Evolutionary conservation across 2,329 filamentous ascomycete species (phyloP), one percentile per base, ranked within the genome.

Genomic region (Colletotrichum cuscutae): DNA sequence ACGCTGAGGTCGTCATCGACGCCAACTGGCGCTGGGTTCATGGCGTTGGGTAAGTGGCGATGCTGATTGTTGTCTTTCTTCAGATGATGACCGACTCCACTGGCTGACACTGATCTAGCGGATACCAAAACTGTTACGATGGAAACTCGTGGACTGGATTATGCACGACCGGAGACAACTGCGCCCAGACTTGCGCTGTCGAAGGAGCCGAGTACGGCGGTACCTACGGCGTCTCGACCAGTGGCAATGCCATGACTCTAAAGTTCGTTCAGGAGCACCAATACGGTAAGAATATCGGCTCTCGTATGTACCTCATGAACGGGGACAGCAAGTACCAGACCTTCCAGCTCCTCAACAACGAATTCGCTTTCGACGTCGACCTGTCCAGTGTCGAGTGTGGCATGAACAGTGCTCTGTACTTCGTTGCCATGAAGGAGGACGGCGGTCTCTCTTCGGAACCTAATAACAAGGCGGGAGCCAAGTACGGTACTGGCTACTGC

Each of bases 341-440:
- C 75, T 87, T 91, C 81, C 84, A 89, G 71, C 82, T 91, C 68
- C 83, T 87, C 68, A 88, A 88, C 81, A 83, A 88, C 77, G 90
- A 92, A 78, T 87, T 92, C 78, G 88, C 87, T n/a, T 91, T 92
- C 72, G 89, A 91, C 63, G 89, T 91, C 19, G 90, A 92, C 78
- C 85, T 90, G 56, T 91, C 89, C 57, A 86, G 86, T 72, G 84
- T 91, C n/a, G 87, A 76, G 19, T 92, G 90, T 76, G 90, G 90
- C 65, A 80, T 92, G 74, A 92, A 92, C 79, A 90, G 89, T 68
- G 89, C 90, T 30, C 80, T 92, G 8, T 78, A 78, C 57, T 76
- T 78, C 56, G 74, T 76, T 53, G 30, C 72, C 37, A 90, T 90
- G 89, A 85, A 88, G 24, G 80, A 83, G 42, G 86, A 89, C 70